Evolutionary conservation across 2,329 filamentous ascomycete genomes (phyloP).

Genomic region (Penicillium sp.): DNA sequence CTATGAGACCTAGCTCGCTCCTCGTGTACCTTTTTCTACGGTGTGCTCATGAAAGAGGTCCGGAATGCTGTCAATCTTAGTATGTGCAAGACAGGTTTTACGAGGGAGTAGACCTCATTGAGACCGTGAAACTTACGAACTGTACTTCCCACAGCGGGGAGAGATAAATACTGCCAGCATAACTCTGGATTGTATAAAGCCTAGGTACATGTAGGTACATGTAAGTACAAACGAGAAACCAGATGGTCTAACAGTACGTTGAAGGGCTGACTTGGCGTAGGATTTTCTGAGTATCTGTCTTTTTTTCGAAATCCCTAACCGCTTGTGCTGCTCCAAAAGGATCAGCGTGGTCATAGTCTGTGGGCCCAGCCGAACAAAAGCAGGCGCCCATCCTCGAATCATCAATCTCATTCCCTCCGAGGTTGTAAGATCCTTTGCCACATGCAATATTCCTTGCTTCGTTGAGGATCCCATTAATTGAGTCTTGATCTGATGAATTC

Average conservation of each 20-base stretch:
- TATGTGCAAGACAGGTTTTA: background rate
- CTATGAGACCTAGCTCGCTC: background rate
- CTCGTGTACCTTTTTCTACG: background rate
- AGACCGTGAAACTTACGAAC: background rate
- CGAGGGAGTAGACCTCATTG: background rate
- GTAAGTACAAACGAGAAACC: background rate
- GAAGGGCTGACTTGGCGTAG: background rate
- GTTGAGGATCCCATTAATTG: constrained; percentile 65
- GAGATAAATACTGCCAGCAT: background rate
- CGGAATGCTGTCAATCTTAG: background rate
- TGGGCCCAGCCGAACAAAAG: constrained; percentile 57
- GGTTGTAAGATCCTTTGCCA: constrained; percentile 66
- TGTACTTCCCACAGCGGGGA: background rate
- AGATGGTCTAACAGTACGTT: background rate
- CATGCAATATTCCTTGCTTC: constrained; percentile 53
- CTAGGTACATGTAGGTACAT: background rate
- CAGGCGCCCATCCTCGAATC: constrained; percentile 88
- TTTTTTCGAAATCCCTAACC: constrained; percentile 39
- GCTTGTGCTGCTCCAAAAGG: constrained; percentile 84
- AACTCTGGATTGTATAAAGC: background rate
- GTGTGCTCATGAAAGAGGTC: background rate
- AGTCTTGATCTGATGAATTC: constrained; percentile 54
- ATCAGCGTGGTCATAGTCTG: constrained; percentile 87
- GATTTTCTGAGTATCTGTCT: background rate
- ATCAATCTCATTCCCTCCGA: constrained; percentile 76